phyloP scores from a whole-genome alignment of 106 monocot species.

The Triglochin maritima region DNA sequence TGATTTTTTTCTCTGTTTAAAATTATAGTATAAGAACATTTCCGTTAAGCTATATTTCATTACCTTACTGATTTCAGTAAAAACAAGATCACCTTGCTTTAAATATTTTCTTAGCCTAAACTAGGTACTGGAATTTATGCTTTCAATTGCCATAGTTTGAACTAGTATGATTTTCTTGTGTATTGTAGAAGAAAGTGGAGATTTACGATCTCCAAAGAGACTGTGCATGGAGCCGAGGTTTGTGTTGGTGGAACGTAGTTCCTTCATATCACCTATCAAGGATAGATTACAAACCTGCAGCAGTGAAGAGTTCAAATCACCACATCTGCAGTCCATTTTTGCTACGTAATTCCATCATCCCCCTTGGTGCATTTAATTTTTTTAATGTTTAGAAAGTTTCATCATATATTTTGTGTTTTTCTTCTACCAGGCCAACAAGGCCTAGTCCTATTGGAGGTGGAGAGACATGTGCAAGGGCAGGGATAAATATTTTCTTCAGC shows the following conservation, averaged over 20 bases:
- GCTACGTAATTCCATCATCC: conserved; percentile 43
- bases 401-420: neutral
- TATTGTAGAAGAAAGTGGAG: conserved; percentile 47
- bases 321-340: conserved; percentile 88
- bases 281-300: conserved; percentile 31
- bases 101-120: neutral
- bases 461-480: conserved; percentile 81
- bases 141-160: too few species aligned
- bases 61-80: too few species aligned
- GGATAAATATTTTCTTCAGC: conserved; percentile 77
- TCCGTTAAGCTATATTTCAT: too few species aligned
- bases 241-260: conserved; percentile 64
- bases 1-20: too few species aligned
- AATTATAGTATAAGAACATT: too few species aligned
- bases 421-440: conserved; percentile 72
- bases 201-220: conserved; percentile 60
- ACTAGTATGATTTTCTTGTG: neutral
- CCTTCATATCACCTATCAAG: conserved; percentile 77
- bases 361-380: too few species aligned
- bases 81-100: neutral
- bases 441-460: conserved; percentile 70
- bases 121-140: too few species aligned
- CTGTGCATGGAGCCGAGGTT: conserved; percentile 41
- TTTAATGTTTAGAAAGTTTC: too few species aligned
- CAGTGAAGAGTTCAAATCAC: conserved; percentile 55